A percentile compares a stretch with the other conserved stretches of the same genome.
phyloP scores from a whole-genome alignment of 2,329 filamentous ascomycete species.

The Apiospora marii region DNA sequence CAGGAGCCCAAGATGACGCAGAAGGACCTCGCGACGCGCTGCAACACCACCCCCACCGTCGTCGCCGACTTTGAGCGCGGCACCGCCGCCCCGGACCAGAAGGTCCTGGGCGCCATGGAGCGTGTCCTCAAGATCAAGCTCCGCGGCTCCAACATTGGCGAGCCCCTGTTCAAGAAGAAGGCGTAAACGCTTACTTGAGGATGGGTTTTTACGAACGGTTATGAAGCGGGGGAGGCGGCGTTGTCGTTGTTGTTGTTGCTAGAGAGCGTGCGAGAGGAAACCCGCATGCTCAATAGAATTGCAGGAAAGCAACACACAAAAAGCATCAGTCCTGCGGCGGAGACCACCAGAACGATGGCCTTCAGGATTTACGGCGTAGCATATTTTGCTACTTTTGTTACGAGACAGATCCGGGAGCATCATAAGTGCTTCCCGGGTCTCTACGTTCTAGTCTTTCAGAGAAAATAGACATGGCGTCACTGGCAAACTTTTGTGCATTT shows the following conservation, averaged over 20 bases:
- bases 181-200: not conserved
- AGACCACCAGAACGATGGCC: slow-evolving; percentile 18
- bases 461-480: slow-evolving; percentile 13
- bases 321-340: slow-evolving; percentile 5
- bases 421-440: not conserved
- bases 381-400: slow-evolving; percentile 7
- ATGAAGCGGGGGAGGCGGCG: not conserved
- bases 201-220: not conserved
- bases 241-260: not conserved
- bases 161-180: slow-evolving; percentile 71
- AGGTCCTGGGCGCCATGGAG: slow-evolving; percentile 81
- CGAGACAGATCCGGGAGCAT: not conserved
- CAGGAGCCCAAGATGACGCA: slow-evolving; percentile 96
- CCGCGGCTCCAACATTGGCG: slow-evolving; percentile 83
- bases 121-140: slow-evolving; percentile 87
- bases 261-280: slow-evolving; percentile 17
- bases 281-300: slow-evolving; percentile 1
- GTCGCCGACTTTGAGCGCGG: slow-evolving; percentile 89
- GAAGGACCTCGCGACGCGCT: slow-evolving; percentile 84
- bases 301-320: slow-evolving; percentile 1
- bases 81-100: slow-evolving; percentile 81
- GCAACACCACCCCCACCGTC: slow-evolving; percentile 83
- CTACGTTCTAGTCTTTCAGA: slow-evolving; percentile 22
- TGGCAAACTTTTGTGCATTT: not conserved
- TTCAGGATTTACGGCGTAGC: slow-evolving; percentile 12